Conservation (phyloP, 2,329 filamentous ascomycete species). For the Aspergillus novofumigatus region DNA sequence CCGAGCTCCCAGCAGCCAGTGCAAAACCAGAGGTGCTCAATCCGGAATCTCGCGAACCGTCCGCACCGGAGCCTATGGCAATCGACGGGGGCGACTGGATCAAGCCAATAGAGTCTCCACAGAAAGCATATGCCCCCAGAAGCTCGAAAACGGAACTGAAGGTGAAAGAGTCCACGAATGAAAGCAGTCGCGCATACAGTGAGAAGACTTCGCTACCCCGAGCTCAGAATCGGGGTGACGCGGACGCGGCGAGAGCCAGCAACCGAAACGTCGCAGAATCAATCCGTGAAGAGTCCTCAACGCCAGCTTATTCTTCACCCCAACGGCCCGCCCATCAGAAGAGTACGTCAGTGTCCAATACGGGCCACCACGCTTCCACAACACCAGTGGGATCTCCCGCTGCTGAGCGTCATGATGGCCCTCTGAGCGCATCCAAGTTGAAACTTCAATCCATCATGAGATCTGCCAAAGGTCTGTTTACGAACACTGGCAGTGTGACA, state of each 20-base stretch:
- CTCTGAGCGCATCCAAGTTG: constrained; percentile 86
- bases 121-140: constrained; percentile 54
- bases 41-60: constrained; percentile 18
- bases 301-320: constrained; percentile 55
- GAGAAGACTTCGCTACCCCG: constrained; percentile 2
- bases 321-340: constrained; percentile 52
- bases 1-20: constrained; percentile 29
- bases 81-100: constrained; percentile 58
- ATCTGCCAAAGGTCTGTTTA: constrained; percentile 79
- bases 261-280: constrained; percentile 24
- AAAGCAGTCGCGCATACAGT: constrained; percentile 16
- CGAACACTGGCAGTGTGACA: constrained; percentile 62
- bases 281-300: constrained; percentile 62
- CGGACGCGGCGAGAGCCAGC: constrained; percentile 12
- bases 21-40: constrained; percentile 21
- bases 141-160: constrained; percentile 60
- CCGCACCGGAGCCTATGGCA: constrained; percentile 17
- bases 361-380: constrained; percentile 49
- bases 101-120: constrained; percentile 46
- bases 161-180: constrained; percentile 42
- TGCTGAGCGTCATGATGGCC: constrained; percentile 61
- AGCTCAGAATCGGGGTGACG: constrained; percentile 10
- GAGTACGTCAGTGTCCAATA: constrained; percentile 57
- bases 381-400: constrained; percentile 55
- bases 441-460: constrained; percentile 88